A percentile compares a stretch with the other conserved stretches of the same genome.
Conservation (phyloP, 1,139 yeast species). For the Pichia sp. region DNA sequence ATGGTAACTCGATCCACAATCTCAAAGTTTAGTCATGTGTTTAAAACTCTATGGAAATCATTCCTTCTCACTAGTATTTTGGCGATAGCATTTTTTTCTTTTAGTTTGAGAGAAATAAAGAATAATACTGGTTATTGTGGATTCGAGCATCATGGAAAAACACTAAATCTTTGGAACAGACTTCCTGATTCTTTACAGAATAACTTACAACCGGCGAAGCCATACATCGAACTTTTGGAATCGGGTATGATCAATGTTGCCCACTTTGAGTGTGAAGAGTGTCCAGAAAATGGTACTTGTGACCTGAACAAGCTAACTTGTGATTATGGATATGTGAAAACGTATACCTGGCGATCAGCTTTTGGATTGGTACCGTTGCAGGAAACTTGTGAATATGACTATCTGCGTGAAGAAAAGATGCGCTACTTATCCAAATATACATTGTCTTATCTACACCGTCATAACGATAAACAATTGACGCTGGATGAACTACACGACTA, state of each 20-base stretch:
- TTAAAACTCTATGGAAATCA: neutral
- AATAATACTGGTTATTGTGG: slow-evolving; percentile 66
- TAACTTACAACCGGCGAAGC: slow-evolving; percentile 7
- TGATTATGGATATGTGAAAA: slow-evolving; percentile 59
- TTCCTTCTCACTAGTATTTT: neutral
- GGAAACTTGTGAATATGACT: slow-evolving; percentile 71
- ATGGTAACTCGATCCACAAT: neutral
- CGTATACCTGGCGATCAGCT: slow-evolving; percentile 52
- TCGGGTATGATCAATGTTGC: slow-evolving; percentile 18
- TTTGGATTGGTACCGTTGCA: slow-evolving; percentile 58
- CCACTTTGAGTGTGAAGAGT: slow-evolving; percentile 65
- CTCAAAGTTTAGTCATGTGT: neutral
- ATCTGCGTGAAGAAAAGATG: slow-evolving; percentile 64
- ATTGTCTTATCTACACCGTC: slow-evolving; percentile 59
- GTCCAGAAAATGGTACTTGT: slow-evolving; percentile 83
- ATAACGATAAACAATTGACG: slow-evolving; percentile 63
- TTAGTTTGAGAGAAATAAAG: slow-evolving; percentile 45
- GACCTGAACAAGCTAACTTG: slow-evolving; percentile 59
- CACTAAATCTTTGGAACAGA: slow-evolving; percentile 14
- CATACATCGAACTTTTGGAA: slow-evolving; percentile 20
- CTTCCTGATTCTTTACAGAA: slow-evolving; percentile 15
- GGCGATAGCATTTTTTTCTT: slow-evolving; percentile 1
- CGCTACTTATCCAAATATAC: slow-evolving; percentile 66
- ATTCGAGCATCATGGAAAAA: slow-evolving; percentile 40
- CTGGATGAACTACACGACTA: slow-evolving; percentile 55